Percentiles rank a stretch among this genome's conserved stretches.
Evolutionary conservation across 352 stramenopile genomes (phyloP).

Genomic region (Detonula confervacea): DNA sequence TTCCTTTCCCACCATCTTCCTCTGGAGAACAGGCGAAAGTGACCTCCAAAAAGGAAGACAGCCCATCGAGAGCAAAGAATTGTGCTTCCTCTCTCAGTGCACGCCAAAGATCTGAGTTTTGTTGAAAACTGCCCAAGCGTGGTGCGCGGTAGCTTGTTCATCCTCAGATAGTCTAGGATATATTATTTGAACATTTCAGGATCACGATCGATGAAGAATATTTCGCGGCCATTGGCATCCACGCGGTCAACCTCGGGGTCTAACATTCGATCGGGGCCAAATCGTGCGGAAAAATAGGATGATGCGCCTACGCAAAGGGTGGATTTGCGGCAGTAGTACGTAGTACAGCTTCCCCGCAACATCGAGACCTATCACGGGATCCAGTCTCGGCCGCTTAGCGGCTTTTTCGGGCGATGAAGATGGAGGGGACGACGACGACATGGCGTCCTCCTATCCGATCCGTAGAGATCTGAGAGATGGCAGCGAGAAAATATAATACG

Average conservation of each 20-base stretch:
- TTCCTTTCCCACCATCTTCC: conserved; percentile 24
- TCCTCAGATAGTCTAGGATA: conserved; percentile 33
- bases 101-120: conserved; percentile 33
- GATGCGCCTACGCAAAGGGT: conserved; percentile 15
- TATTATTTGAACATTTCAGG: conserved; percentile 35
- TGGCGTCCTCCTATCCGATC: no score
- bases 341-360: conserved; percentile 21
- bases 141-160: conserved; percentile 19
- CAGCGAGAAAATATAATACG: no score
- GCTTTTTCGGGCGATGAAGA: no score
- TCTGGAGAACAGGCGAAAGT: conserved; percentile 30
- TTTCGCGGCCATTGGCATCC: conserved; percentile 26
- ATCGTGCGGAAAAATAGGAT: conserved; percentile 26
- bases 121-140: conserved; percentile 20
- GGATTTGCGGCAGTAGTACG: conserved; percentile 34
- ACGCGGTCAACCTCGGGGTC: conserved; percentile 24
- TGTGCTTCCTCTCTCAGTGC: conserved; percentile 21
- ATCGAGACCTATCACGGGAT: conserved; percentile 31
- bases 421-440: no score
- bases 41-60: conserved; percentile 17
- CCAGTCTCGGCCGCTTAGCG: conserved; percentile 19
- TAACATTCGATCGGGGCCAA: conserved; percentile 40
- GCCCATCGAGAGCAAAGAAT: conserved; percentile 33
- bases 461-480: no score
- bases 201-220: conserved; percentile 45